phyloP scores from a whole-genome alignment of 352 stramenopile genomes.

The Phytopythium oedochilum region DNA sequence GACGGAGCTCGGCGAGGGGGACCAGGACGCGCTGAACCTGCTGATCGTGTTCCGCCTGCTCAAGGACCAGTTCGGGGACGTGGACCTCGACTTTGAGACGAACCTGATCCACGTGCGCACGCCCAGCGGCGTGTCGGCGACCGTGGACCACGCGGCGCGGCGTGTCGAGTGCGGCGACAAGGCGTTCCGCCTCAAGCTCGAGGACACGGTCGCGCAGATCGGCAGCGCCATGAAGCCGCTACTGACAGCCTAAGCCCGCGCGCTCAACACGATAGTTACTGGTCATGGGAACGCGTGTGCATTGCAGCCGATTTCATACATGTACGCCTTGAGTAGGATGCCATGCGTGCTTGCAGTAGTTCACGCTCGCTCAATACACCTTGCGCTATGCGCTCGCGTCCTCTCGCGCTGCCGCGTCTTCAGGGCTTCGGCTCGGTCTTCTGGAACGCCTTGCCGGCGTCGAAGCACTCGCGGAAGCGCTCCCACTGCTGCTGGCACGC shows the following conservation, averaged over 20 bases:
- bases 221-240: conserved; percentile 66
- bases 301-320: no score
- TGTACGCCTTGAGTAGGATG: no score
- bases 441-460: conserved; percentile 30
- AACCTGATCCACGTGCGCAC: conserved; percentile 87
- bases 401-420: neutral
- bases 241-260: conserved; percentile 24
- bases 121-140: conserved; percentile 58
- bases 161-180: conserved; percentile 63
- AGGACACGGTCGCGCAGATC: conserved; percentile 59
- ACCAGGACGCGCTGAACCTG: conserved; percentile 83
- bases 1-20: conserved; percentile 50
- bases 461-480: conserved; percentile 68
- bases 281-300: no score
- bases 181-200: conserved; percentile 69
- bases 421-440: conserved; percentile 15
- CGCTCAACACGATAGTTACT: neutral
- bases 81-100: conserved; percentile 83
- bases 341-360: no score
- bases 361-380: no score
- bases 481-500: conserved; percentile 68
- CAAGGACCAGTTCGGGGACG: conserved; percentile 85
- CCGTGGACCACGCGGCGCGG: conserved; percentile 57
- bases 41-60: conserved; percentile 79
- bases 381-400: no score